Percentiles rank a stretch among this genome's conserved stretches.
These are phyloP conservation scores for Penicillium atrosanguineum DNA, from an alignment of 495 filamentous ascomycete genomes.

Conservation along the genomic window DNA sequence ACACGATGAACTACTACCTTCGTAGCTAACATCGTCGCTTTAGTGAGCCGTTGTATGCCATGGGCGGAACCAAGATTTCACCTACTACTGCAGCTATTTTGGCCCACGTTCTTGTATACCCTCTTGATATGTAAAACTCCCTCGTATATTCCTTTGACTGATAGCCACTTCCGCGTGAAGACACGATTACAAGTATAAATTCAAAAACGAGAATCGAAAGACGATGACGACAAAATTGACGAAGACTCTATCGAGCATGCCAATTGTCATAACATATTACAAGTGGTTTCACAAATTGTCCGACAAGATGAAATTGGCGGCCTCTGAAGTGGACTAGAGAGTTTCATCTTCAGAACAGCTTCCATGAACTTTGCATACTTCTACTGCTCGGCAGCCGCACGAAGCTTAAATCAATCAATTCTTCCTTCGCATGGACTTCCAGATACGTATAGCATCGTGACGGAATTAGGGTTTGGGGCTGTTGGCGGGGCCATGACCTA, in stretches of 20 bases:
- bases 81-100: conserved; percentile 13
- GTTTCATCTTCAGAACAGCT: conserved; percentile 14
- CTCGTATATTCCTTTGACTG: not conserved
- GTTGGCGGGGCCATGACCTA: conserved; percentile 81
- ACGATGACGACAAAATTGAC: not conserved
- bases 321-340: conserved; percentile 11
- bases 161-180: conserved; percentile 8
- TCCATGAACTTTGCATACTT: conserved; percentile 24
- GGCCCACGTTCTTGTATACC: conserved; percentile 16
- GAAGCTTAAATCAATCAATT: conserved; percentile 1
- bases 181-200: conserved; percentile 14
- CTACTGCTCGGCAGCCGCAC: conserved; percentile 15
- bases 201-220: not conserved
- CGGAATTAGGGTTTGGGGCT: conserved; percentile 61
- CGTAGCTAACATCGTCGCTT: not conserved
- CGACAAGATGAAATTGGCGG: conserved; percentile 12
- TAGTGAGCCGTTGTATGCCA: too few relatives aligned
- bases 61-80: too few relatives aligned
- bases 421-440: not conserved
- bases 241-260: not conserved
- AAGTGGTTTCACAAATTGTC: conserved; percentile 4
- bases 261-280: not conserved
- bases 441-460: conserved; percentile 10
- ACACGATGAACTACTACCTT: not conserved
- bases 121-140: conserved; percentile 13